Base-by-base conservation (phyloP, 371 early-diverging fungal species). In the Sporodiniella umbellata region DNA sequence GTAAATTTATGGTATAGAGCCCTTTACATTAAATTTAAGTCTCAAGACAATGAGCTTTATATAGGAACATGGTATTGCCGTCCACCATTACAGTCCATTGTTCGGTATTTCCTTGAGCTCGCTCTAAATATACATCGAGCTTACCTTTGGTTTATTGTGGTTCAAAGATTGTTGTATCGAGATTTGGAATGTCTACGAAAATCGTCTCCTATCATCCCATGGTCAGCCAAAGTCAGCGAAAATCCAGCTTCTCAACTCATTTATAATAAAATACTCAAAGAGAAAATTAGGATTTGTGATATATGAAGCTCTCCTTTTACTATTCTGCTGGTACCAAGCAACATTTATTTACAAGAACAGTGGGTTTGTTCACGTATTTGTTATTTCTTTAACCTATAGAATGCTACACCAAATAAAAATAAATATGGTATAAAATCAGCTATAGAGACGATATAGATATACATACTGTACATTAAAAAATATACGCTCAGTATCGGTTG, bases 221-320 rank as follows among this genome's bases (percentile, higher is more conserved):
- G 25, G 21, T 17, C 47, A 46, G 39, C 44, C 49, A 40, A 50
- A 45, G 28, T 45, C 56, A 7, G 25, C 33, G 1, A 55, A 56
- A 44, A 33, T 30, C 38, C 33, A 14, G 39, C 45, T 25, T 21
- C 44, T 39, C 45, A 26, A 33, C 31, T 21, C 12, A 46, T 43
- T 23, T 15, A 51, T 30, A 47, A 39, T 40, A 47, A 46, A 8
- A 12, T 56, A 3, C 33, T 47, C 42, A 46, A 39, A 31, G 46
- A 56, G 37, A 51, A 56, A 56, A 45, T 33, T 40, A 51, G 42
- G 26, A 56, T 51, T 40, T 24, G 57, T 33, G 57, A 47, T 51
- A 26, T 42, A 12, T 51, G 51, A 47, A 56, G 42, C 22, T 47
- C 57, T 25, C 51, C 47, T 51, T 46, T 51, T 31, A 54, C 25